Percentiles rank a stretch among this genome's conserved stretches.
phyloP scores from a whole-genome alignment of 768 basidiomycete species.

The Pholiota microspora region DNA sequence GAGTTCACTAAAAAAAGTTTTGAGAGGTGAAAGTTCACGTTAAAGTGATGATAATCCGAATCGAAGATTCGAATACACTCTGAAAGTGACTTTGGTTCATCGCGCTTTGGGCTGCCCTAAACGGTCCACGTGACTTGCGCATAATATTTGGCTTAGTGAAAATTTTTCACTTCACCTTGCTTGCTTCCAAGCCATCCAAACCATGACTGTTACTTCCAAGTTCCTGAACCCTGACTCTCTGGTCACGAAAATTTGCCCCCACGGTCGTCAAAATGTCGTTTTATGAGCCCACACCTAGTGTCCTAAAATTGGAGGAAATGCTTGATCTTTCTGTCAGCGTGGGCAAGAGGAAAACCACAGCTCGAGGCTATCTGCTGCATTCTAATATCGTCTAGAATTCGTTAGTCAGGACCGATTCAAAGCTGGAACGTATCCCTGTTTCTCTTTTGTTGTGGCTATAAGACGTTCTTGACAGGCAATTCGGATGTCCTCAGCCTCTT shows the following conservation, averaged over 20 bases:
- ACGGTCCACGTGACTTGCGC: constrained; percentile 3
- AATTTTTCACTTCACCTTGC: no score
- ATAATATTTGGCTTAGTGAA: no score
- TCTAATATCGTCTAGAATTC: neutral
- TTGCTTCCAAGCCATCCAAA: no score
- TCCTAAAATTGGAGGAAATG: no score
- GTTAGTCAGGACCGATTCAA: neutral
- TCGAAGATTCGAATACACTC: no score
- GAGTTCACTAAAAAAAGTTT: neutral
- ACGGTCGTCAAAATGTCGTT: no score
- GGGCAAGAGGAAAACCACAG: neutral
- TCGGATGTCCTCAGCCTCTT: neutral
- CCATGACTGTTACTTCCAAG: no score
- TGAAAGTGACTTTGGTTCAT: no score
- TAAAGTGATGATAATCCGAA: neutral
- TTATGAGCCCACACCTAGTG: no score
- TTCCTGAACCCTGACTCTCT: no score
- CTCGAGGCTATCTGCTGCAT: neutral
- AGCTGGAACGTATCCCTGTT: neutral
- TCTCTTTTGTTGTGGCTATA: neutral
- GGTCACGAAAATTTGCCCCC: no score
- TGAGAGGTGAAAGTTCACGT: neutral
- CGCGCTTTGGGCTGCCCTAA: constrained; percentile 32
- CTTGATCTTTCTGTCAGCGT: no score
- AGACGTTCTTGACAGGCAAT: neutral